A percentile compares a stretch with the other conserved stretches of the same genome.
Evolutionary conservation across 768 basidiomycete species (phyloP).

Genomic region (Fibroporia radiculosa): DNA sequence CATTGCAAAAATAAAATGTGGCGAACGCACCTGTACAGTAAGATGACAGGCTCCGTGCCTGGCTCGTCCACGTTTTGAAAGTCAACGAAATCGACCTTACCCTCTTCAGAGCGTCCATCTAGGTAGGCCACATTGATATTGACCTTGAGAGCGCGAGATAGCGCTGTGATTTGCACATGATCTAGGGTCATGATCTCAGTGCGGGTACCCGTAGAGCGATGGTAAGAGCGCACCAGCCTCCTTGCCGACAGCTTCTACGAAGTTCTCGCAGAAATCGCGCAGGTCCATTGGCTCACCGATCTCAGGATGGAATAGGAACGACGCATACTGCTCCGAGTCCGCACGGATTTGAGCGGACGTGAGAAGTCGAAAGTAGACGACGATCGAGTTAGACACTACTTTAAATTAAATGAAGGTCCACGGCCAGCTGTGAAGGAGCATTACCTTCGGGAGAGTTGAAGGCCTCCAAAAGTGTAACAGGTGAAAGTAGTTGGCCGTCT

Average conservation of each 20-base stretch:
- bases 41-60: constrained; percentile 39
- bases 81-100: constrained; percentile 58
- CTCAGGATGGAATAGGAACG: constrained; percentile 75
- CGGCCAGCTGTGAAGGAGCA: neutral
- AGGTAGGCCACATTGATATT: constrained; percentile 76
- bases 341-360: constrained; percentile 78
- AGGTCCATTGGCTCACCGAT: constrained; percentile 48
- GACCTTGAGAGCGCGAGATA: constrained; percentile 58
- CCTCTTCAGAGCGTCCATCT: constrained; percentile 48
- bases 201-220: too few species aligned
- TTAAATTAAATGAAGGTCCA: neutral
- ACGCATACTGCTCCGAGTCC: constrained; percentile 50
- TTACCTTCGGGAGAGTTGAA: constrained; percentile 51
- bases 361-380: constrained; percentile 73
- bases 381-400: constrained; percentile 62
- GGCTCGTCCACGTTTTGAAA: constrained; percentile 40
- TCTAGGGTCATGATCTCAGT: too few species aligned
- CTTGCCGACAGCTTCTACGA: constrained; percentile 71
- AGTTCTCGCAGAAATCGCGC: constrained; percentile 63
- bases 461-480: constrained; percentile 32
- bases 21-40: constrained; percentile 64
- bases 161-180: constrained; percentile 75
- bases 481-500: constrained; percentile 28
- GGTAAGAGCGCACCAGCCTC: constrained; percentile 52
- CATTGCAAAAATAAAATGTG: neutral